These are phyloP conservation scores for Xylaria curta DNA, from an alignment of 495 filamentous ascomycete species.

Conservation along the genomic window DNA sequence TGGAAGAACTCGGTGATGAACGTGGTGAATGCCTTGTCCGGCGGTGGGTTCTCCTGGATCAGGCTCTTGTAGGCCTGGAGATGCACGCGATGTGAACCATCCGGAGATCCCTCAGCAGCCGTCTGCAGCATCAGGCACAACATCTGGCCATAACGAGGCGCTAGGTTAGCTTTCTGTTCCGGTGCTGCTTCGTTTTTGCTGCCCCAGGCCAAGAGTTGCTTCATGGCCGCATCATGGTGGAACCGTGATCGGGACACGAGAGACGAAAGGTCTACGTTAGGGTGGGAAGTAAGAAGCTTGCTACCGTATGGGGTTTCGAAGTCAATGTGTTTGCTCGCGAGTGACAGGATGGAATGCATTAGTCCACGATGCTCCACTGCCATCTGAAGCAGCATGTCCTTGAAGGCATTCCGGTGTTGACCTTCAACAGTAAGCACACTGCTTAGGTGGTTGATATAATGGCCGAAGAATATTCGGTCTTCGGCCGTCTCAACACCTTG, in stretches of 20 bases:
- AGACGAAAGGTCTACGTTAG: conserved; percentile 47
- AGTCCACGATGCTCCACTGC: conserved; percentile 81
- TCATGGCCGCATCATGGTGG: conserved; percentile 67
- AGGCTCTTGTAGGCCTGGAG: conserved; percentile 78
- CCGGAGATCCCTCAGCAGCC: conserved; percentile 76
- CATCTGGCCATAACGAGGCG: conserved; percentile 75
- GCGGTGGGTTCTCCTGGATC: conserved; percentile 63
- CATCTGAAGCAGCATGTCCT: conserved; percentile 85
- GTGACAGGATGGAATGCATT: conserved; percentile 91
- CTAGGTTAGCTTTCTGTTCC: conserved; percentile 57
- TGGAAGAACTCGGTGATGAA: conserved; percentile 95
- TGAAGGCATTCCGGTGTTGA: conserved; percentile 87
- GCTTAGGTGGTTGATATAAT: conserved; percentile 83
- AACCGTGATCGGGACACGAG: conserved; percentile 57
- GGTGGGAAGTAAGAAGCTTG: conserved; percentile 53
- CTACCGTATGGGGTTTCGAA: conserved; percentile 57
- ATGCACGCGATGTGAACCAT: conserved; percentile 81
- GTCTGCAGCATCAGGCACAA: conserved; percentile 83
- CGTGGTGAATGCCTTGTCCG: conserved; percentile 69
- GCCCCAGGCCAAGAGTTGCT: conserved; percentile 59
- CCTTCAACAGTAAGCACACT: conserved; percentile 82
- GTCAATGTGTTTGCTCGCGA: conserved; percentile 82
- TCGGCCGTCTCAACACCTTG: conserved; percentile 85
- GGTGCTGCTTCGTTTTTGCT: conserved; percentile 44
- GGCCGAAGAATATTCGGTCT: conserved; percentile 83